Evolutionary conservation across 2,329 filamentous ascomycete species (phyloP).

Genomic region (Aspergillus sp.): DNA sequence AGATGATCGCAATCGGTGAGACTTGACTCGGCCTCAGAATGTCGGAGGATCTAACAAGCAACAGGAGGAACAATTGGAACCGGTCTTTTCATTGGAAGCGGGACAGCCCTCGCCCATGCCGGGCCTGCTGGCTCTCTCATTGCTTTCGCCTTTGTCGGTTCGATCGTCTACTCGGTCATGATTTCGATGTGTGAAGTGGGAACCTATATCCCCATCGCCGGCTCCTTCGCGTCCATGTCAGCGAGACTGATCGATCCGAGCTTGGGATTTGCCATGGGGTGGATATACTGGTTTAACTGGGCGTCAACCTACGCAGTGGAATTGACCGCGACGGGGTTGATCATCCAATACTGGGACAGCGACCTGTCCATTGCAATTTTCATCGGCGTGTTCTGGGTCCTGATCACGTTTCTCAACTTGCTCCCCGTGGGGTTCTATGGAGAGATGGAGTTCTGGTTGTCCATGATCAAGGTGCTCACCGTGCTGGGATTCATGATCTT

Average conservation of each 20-base stretch:
- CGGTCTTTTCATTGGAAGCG: constrained; percentile 68
- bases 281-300: constrained; percentile 81
- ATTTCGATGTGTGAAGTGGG: constrained; percentile 66
- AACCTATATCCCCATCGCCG: constrained; percentile 71
- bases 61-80: constrained; percentile 66
- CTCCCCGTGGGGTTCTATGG: constrained; percentile 70
- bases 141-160: constrained; percentile 67
- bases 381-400: constrained; percentile 69
- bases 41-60: neutral
- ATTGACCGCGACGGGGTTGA: constrained; percentile 66
- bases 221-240: constrained; percentile 75
- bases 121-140: constrained; percentile 66
- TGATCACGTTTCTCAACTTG: constrained; percentile 68
- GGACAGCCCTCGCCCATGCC: constrained; percentile 59
- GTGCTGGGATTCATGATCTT: constrained; percentile 77
- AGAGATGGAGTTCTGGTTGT: constrained; percentile 73
- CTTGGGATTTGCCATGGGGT: constrained; percentile 73
- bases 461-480: constrained; percentile 69
- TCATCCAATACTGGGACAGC: constrained; percentile 71
- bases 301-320: constrained; percentile 71
- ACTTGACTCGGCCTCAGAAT: neutral
- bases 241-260: constrained; percentile 72
- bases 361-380: constrained; percentile 65
- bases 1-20: constrained; percentile 24
- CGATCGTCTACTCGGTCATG: constrained; percentile 74